Base-by-base conservation (phyloP, 495 filamentous ascomycete species). In the Bacidia rubella region DNA sequence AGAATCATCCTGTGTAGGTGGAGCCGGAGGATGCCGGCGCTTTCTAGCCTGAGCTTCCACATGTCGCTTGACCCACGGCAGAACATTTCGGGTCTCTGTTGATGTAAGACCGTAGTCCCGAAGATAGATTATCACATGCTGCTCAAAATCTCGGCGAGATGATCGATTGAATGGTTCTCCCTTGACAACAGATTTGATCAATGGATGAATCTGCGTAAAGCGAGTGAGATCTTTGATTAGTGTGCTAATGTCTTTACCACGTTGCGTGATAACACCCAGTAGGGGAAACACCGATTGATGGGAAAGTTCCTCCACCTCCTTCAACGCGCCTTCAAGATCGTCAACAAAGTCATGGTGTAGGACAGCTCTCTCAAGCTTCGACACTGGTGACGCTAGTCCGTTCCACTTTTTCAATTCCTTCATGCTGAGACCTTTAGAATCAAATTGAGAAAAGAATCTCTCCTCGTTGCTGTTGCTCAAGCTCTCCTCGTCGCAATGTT, bases 401-500 rank as follows among this genome's bases (percentile, higher is more conserved):
- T 58, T 51, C 27, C 41, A 51, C 24, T 1, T n/a, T 3, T 51
- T 47, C 11, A 47, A 19, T 49, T 58, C 56, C 17, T 58, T 47
- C 10, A 20, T 38, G 1, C 47, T 54, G 19, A 54, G 51, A 1
- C 38, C 52, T 11, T 32, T 42, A 12, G 51, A 22, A 20, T 54
- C 47, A 23, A 52, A 58, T 26, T 58, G 22, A 21, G 54, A 51
- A 29, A 39, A 26, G 1, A 50, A 38, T 7, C 47, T 50, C 15
- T 32, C 22, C 41, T 17, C 20, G 41, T 17, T 44, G 5, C 9
- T 24, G 26, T 50, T 26, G n/a, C n/a, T n/a, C n/a, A n/a, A n/a
- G n/a, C n/a, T n/a, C n/a, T n/a, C n/a, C n/a, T n/a, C n/a, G n/a
- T n/a, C n/a, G n/a, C n/a, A n/a, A n/a, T n/a, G n/a, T n/a, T n/a